Conservation (phyloP, 345 rosid genomes). For the Turritis glabra region DNA sequence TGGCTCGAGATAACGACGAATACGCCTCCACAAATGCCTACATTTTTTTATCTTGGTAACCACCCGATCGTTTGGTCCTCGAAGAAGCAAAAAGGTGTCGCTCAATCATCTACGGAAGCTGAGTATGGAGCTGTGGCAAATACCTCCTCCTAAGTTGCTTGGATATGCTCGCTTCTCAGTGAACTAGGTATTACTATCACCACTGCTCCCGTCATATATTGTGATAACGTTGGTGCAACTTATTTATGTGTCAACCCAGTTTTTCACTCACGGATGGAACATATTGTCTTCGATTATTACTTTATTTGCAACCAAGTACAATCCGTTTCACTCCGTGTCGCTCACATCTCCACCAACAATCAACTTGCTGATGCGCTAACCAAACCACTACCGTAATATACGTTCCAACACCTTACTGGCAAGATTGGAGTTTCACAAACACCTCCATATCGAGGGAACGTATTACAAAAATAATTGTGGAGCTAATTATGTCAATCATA, state of each 20-base stretch:
- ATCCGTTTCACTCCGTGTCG: not conserved
- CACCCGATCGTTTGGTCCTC: too few species aligned
- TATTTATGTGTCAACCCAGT: not conserved
- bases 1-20: too few species aligned
- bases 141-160: too few species aligned
- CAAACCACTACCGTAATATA: not conserved
- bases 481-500: too few species aligned
- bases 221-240: not conserved
- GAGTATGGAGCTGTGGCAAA: too few species aligned
- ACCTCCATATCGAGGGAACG: not conserved
- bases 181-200: too few species aligned
- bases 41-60: too few species aligned
- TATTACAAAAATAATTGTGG: not conserved
- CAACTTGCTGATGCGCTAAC: not conserved
- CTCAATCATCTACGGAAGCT: too few species aligned
- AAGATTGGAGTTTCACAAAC: not conserved
- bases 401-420: not conserved
- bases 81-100: too few species aligned
- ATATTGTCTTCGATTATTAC: not conserved
- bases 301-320: not conserved
- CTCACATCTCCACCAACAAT: not conserved
- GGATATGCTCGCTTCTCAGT: too few species aligned
- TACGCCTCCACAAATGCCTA: too few species aligned
- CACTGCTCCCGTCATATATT: not conserved
- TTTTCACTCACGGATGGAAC: not conserved